Evolutionary conservation across 2,329 filamentous ascomycete species (phyloP).

Genomic region (Xylariaceae sp.): DNA sequence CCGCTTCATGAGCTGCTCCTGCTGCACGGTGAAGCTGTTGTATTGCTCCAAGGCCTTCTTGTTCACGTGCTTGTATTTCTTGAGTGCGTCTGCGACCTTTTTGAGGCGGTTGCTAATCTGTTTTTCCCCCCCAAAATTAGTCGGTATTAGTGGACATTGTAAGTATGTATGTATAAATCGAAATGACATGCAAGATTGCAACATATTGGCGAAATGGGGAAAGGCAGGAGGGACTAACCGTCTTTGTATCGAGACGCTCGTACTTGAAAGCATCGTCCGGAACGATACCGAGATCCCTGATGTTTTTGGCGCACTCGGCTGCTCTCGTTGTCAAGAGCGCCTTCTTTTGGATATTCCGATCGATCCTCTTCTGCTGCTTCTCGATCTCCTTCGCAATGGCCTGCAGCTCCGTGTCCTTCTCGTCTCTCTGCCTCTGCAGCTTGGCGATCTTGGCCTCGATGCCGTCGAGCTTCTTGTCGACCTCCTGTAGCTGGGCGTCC

Average conservation of each 20-base stretch:
- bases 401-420: conserved; percentile 67
- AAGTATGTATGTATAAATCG: neutral
- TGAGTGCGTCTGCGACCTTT: conserved; percentile 86
- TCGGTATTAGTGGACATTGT: conserved; percentile 14
- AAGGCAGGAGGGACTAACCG: conserved; percentile 43
- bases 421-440: conserved; percentile 43
- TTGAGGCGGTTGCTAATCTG: conserved; percentile 66
- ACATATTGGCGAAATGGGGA: neutral
- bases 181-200: too few relatives aligned
- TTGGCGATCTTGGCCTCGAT: conserved; percentile 34
- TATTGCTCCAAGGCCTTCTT: conserved; percentile 99
- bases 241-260: conserved; percentile 72
- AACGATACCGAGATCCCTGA: conserved; percentile 85
- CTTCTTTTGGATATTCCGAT: conserved; percentile 87
- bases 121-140: too few relatives aligned
- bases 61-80: conserved; percentile 97
- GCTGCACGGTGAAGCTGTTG: conserved; percentile 90
- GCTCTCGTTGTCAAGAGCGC: conserved; percentile 71
- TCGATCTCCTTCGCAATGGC: conserved; percentile 74
- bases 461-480: conserved; percentile 66
- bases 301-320: conserved; percentile 78
- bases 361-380: conserved; percentile 81
- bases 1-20: conserved; percentile 78
- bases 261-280: conserved; percentile 95
- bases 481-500: conserved; percentile 64